These are phyloP conservation scores for Dichotomocladium elegans DNA, from an alignment of 371 early-diverging fungal species.

Conservation along the genomic window DNA sequence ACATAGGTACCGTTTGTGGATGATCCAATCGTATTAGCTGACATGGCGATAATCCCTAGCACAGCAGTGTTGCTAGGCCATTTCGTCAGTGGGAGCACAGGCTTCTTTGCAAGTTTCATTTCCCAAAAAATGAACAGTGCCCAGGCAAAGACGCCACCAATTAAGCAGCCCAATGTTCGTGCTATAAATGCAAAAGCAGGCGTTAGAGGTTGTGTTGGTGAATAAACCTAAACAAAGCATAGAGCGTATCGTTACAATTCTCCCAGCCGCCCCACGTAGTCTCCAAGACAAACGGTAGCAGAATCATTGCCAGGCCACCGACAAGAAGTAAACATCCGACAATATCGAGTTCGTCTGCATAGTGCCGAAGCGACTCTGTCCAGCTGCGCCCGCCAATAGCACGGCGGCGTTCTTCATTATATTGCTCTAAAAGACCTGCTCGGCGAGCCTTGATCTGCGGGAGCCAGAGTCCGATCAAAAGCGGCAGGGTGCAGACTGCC, in stretches of 20 bases:
- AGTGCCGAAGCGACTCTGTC: not conserved
- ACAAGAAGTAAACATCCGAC: slow-evolving; percentile 12
- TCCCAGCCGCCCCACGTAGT: slow-evolving; percentile 13
- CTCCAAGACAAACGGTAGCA: slow-evolving; percentile 12
- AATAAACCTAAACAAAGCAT: no score
- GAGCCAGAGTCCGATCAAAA: slow-evolving; percentile 8
- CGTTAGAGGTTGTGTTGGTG: no score
- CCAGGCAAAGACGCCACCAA: slow-evolving; percentile 9
- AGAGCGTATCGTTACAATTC: slow-evolving; percentile 10
- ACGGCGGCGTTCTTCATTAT: not conserved
- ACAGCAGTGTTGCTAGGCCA: slow-evolving; percentile 43
- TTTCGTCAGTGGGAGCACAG: slow-evolving; percentile 40
- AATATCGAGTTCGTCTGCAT: slow-evolving; percentile 8
- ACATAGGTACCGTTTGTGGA: slow-evolving; percentile 39
- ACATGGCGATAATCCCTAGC: slow-evolving; percentile 35
- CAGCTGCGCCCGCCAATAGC: not conserved
- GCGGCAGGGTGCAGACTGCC: slow-evolving; percentile 3
- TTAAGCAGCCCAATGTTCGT: slow-evolving; percentile 5
- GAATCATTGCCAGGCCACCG: slow-evolving; percentile 10
- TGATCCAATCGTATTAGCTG: slow-evolving; percentile 37
- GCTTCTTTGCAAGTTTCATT: slow-evolving; percentile 31
- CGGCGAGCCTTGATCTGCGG: not conserved
- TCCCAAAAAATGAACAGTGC: slow-evolving; percentile 38
- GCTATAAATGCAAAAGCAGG: not conserved
- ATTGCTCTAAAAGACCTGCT: slow-evolving; percentile 1